Percentiles rank a stretch among this genome's conserved stretches.
Conservation (phyloP, 495 filamentous ascomycete species). For the Beverwykella pulmonaria region DNA sequence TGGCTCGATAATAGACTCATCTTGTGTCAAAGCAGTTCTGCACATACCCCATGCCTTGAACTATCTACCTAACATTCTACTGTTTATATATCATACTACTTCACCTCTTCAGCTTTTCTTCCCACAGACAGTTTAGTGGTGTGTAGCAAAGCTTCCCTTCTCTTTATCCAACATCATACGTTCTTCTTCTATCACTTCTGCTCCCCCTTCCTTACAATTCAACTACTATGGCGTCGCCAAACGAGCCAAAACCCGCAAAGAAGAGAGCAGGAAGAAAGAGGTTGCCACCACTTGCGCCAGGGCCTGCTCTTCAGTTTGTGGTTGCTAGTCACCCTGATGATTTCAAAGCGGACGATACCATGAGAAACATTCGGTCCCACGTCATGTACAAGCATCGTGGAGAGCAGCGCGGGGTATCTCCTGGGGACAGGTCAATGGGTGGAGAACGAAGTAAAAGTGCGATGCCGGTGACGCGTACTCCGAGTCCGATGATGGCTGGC, state of each 20-base stretch:
- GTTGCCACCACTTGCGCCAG: constrained; percentile 27
- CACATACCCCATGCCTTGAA: not conserved
- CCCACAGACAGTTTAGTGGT: not conserved
- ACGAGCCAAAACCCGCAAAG: constrained; percentile 22
- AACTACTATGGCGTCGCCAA: constrained; percentile 17
- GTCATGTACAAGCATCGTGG: constrained; percentile 39
- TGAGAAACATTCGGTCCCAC: constrained; percentile 36
- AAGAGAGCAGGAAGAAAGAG: constrained; percentile 32
- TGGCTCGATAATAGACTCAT: not conserved
- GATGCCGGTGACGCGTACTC: constrained; percentile 12
- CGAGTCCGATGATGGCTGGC: constrained; percentile 18
- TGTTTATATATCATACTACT: not conserved
- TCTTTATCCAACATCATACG: not conserved
- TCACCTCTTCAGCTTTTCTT: not conserved
- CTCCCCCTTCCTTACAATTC: not conserved
- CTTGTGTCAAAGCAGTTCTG: not conserved
- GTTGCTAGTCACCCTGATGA: constrained; percentile 34
- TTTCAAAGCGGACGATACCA: constrained; percentile 30
- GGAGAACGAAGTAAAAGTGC: not conserved
- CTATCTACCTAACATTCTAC: not conserved
- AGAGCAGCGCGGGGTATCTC: constrained; percentile 22
- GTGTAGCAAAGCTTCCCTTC: not conserved
- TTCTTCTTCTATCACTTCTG: not conserved
- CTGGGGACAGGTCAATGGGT: constrained; percentile 13
- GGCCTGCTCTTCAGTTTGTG: constrained; percentile 31